Evolutionary conservation across 1,284 basidiomycete species (phyloP), one percentile per base, ranked within the genome.

Genomic region (Sutorius eximius): DNA sequence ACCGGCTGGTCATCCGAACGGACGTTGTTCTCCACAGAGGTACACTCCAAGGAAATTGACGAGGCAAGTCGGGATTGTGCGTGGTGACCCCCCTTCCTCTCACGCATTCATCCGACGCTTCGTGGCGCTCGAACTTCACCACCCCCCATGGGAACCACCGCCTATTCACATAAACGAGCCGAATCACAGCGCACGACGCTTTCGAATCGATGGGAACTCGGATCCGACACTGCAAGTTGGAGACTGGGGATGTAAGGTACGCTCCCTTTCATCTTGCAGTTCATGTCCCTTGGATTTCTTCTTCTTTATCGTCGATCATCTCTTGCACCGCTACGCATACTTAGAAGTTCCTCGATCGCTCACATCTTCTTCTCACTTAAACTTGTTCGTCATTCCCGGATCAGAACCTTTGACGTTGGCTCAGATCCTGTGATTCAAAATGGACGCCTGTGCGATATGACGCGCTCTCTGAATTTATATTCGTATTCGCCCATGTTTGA

Each of bases 191-290:
- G 3, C 11, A 29, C 27, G n/a, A 44, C n/a, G n/a, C 13, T 9
- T 10, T 33, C 29, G 13, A 53, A 51, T 33, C 20, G 37, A 44
- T 43, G 22, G 8, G 15, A 10, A 38, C 11, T 54, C 51, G 51
- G 51, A 43, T 27, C 51, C 51, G 51, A 34, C 3, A 13, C 27
- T 42, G 34, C 32, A 27, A 27, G 24, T n/a, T 53, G 22, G 8
- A 42, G 13, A 18, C 30, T 53, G 15, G 30, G 16, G 29, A 16
- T 34, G 6, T 16, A 6, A 5, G 51, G 32, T 40, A 34, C 12
- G 51, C 18, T 29, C 54, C 51, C 51, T 30, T 54, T 54, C 51
- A 52, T 52, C 49, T 52, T 18, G 13, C 27, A 5, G 9, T 52
- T 29, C 51, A 45, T 53, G 29, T 54, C 38, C 22, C 12, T 22